Evolutionary conservation across 495 filamentous ascomycete genomes (phyloP), one percentile per base, ranked within the genome.

Genomic region (Podospora pseudopauciseta): DNA sequence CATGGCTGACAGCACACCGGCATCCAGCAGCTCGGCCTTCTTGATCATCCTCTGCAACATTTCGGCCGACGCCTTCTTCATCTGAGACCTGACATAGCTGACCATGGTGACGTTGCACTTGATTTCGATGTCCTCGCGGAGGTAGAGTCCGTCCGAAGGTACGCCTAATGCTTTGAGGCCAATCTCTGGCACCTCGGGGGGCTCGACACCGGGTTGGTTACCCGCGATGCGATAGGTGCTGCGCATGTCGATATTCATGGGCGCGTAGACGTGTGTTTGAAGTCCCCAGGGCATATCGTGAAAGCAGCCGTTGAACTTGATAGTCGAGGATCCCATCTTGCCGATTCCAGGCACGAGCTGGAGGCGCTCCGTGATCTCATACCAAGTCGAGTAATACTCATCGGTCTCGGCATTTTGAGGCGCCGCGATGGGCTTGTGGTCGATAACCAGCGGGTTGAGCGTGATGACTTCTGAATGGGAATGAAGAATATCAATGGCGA

Each of bases 251-350:
- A 85, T 77, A 28, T 79, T 79, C 76, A 84, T 79, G 4, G 91
- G 91, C 3, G 88, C 89, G 68, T 90, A 91, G 67, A 88, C 85
- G 76, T 93, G 91, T 2, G 91, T 92, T 76, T 90, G 86, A 23
- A 93, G 77, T 1, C 90, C 91, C 77, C 86, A 84, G 9, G 86
- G 82, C 60, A 88, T 82, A 72, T 93, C 86, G 72, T 92, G 86
- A 79, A 93, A 92, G 79, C 88, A 90, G 70, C 85, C 90, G 70
- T 90, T 90, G 84, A 91, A 93, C 67, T 80, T 87, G 65, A 92
- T 85, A 60, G 86, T 88, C 70, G 87, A 78, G 59, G 84, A 83
- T 19, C 87, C 83, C 59, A 88, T 80, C 66, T 82, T 86, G 30
- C 89, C 88, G 54, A 83, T 78, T 26, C 82, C 82, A 0, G 90